Conservation (phyloP, 2,329 filamentous ascomycete species). For the Coniochaeta ligniaria region DNA sequence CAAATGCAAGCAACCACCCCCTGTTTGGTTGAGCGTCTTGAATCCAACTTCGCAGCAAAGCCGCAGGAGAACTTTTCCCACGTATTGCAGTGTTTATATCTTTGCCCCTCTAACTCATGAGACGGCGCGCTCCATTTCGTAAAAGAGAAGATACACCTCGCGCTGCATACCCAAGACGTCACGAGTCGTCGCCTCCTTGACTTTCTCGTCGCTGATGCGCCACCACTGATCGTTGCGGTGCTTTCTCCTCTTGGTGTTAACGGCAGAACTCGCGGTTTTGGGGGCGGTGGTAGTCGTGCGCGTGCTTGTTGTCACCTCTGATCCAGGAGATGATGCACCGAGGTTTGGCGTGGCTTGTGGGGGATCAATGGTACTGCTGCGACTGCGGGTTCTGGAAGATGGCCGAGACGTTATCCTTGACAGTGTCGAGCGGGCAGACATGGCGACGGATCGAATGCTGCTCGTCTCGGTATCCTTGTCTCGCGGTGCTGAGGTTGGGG, state of each 20-base stretch:
- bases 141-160: conserved; percentile 94
- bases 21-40: background rate
- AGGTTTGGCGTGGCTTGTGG: background rate
- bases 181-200: conserved; percentile 86
- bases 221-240: conserved; percentile 72
- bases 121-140: conserved; percentile 63
- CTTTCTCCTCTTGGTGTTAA: conserved; percentile 38
- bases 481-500: conserved; percentile 16
- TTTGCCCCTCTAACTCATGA: background rate
- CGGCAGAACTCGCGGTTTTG: background rate
- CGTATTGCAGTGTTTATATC: background rate
- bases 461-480: conserved; percentile 34
- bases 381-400: conserved; percentile 23
- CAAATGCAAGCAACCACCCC: background rate
- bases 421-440: conserved; percentile 47
- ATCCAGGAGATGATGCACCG: background rate
- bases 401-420: conserved; percentile 34
- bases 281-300: background rate
- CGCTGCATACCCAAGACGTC: conserved; percentile 91
- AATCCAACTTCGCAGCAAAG: background rate
- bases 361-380: conserved; percentile 15
- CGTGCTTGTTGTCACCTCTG: conserved; percentile 9
- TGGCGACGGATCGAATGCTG: conserved; percentile 49
- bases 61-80: background rate
- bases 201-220: conserved; percentile 95